Evolutionary conservation across 768 basidiomycete genomes (phyloP), one percentile per base, ranked within the genome.

Genomic region (Termitomyces sp.): DNA sequence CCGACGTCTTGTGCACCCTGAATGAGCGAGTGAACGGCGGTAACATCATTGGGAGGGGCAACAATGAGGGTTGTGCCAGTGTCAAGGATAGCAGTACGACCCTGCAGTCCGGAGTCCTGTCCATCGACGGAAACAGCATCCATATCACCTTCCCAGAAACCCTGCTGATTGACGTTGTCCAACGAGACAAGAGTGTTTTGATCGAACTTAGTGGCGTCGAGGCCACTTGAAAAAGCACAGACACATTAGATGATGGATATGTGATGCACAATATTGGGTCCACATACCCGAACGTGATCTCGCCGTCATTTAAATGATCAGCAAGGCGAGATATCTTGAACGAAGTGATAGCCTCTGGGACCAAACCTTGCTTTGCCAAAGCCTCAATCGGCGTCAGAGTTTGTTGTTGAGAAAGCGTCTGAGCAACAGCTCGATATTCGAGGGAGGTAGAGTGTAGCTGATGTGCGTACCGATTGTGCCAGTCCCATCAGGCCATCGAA

Each of bases 401-500:
- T 44, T 74, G 61, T 67, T 94, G 84, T 59, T 87, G 63, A 26
- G 91, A 92, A 53, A 94, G 76, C 7, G 67, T 71, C 82, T 87
- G 37, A 1, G 5, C 31, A 29, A 32, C 16, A 22, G 12, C 10
- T 61, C n/a, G 61, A 49, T 12, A 16, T 34, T 14, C 16, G 6
- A 42, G 37, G 53, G 32, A 39, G 41, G 29, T 10, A 16, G 22
- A 14, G 14, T 18, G 5, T 10, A 26, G 32, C 22, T 32, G 16
- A 24, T 29, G 20, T 34, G 74, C 81, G 53, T 60, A 85, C 86
- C 50, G 86, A 87, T 72, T 86, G 76, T 6, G 87, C 90, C 48
- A 90, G 77, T 36, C 90, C 90, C 84, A 91, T 87, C 37, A 92
- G 69, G 16, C 90, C 88, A 65, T 90, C 87, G 60, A 88, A 90